Base-by-base conservation (phyloP, 805 yeast genomes). In the Metschnikowia borealis region DNA sequence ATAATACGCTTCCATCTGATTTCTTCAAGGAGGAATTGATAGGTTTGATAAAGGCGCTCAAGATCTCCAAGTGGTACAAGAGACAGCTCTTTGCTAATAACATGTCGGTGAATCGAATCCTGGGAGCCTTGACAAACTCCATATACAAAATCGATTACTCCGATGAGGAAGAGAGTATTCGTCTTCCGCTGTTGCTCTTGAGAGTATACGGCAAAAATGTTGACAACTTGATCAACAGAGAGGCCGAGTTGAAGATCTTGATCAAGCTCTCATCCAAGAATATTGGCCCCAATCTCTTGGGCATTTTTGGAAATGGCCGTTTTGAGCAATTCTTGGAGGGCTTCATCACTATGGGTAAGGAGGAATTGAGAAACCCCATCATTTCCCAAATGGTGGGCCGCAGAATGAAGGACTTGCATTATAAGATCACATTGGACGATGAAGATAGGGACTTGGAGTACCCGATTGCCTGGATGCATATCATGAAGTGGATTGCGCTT, bases 361-460 rank as follows among this genome's bases (percentile, higher is more conserved):
- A 79, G 6, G 89, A 88, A 58, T 80, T 94, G 46, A 77, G 95
- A 64, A 83, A 83, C 55, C 83, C 89, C 54, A 84, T 82, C 29
- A 83, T 87, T 17, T 82, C 90, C 44, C 83, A 85, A 56, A 86
- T 88, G 74, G 85, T 94, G 55, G 97, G 96, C 13, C 83, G 96
- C 73, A 84, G 99, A 73, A 94, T 94, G 98, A 85, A 91, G 62
- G 97, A 94, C 58, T 75, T 94, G 49, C 99, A 94, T 63, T 77
- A 76, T 50, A 91, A 92, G 60, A 83, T 94, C 18, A 82, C 80
- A 13, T 70, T 94, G 47, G 77, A 80, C 20, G 64, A 68, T 2
- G 70, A 69, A 3, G 97, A 90, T 60, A 70, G 74, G 40, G 65
- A 63, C 6, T 64, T 49, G 20, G 56, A 56, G 13, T 87, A 94